phyloP scores from a whole-genome alignment of 83 land plant genomes.

The Picea abies region DNA sequence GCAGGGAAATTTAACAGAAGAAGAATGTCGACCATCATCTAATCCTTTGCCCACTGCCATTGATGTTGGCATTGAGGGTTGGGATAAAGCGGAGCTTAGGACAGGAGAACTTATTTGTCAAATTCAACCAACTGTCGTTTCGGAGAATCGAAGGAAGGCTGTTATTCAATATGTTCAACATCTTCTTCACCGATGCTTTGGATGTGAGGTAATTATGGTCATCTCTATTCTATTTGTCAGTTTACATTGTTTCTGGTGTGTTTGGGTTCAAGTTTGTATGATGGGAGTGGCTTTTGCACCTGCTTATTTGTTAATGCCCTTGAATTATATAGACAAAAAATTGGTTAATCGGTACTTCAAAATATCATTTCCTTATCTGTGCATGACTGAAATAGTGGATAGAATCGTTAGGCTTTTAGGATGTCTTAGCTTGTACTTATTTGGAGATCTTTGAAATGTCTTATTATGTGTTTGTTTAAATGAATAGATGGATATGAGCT shows the following conservation, averaged over 20 bases:
- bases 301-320: background rate
- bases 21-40: background rate
- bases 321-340: background rate
- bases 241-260: background rate
- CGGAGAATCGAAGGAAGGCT: constrained; percentile 37
- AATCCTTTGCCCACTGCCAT: constrained; percentile 17
- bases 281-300: background rate
- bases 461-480: background rate
- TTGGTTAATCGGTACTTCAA: background rate
- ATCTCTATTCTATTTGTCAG: background rate
- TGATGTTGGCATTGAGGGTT: constrained; percentile 10
- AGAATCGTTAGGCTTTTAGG: background rate
- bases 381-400: too few relatives aligned
- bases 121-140: constrained; percentile 45
- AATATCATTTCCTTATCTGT: too few relatives aligned
- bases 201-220: constrained; percentile 36
- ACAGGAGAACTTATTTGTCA: constrained; percentile 28
- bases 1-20: background rate
- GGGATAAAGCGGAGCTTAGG: constrained; percentile 34
- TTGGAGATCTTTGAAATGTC: background rate
- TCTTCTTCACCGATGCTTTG: constrained; percentile 24
- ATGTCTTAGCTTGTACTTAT: background rate
- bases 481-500: background rate
- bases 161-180: constrained; percentile 48
- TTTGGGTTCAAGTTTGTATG: background rate